A percentile compares a stretch with the other conserved stretches of the same genome.
phyloP scores from a whole-genome alignment of 331 rosid genomes.

The Telfairia occidentalis region DNA sequence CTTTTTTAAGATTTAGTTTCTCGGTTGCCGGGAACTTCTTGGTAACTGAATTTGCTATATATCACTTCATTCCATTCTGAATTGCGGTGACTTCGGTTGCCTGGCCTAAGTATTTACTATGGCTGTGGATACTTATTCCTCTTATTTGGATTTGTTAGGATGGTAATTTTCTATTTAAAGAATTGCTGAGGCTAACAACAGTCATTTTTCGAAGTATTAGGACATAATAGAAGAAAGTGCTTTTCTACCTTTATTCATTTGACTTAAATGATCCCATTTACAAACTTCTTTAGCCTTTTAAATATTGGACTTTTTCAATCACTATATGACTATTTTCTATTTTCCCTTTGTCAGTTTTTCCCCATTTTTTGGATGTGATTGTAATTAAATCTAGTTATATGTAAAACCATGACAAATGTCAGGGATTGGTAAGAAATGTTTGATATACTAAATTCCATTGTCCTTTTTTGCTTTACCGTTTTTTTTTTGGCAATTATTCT shows the following conservation, averaged over 20 bases:
- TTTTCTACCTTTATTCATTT: not conserved
- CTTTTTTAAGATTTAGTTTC: not conserved
- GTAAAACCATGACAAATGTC: not conserved
- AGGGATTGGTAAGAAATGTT: not conserved
- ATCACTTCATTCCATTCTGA: not conserved
- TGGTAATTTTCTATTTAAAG: not conserved
- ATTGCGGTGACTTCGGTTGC: not conserved
- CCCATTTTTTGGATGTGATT: not conserved
- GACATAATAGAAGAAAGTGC: not conserved
- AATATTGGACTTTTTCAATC: not conserved
- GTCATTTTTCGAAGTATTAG: not conserved
- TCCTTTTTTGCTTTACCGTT: not conserved
- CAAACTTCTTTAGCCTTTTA: not conserved
- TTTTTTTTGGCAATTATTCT: not conserved
- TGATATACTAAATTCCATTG: not conserved
- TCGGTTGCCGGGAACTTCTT: not conserved
- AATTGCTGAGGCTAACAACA: not conserved
- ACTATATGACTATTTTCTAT: not conserved
- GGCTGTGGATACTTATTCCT: not conserved
- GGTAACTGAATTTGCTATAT: not conserved
- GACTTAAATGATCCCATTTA: not conserved
- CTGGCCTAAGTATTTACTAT: not conserved
- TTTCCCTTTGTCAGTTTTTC: not conserved
- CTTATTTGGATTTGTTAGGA: not conserved
- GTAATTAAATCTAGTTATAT: not conserved